phyloP scores from a whole-genome alignment of 805 yeast species.

The Isabelozyma pseudorhagii region DNA sequence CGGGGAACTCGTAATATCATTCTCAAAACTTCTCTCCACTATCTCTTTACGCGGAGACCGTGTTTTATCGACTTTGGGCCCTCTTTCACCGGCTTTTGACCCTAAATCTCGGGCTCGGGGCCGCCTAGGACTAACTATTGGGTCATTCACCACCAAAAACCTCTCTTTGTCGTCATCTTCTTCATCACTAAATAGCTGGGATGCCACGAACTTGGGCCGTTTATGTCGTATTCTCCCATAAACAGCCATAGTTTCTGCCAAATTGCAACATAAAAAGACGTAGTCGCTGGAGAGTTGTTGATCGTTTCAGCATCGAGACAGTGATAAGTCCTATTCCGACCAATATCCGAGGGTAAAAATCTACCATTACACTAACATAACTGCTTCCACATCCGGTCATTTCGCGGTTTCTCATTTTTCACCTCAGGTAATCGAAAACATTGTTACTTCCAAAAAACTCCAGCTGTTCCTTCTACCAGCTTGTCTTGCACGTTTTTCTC shows the following conservation, averaged over 20 bases:
- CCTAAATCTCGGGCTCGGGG: background rate
- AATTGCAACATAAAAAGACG: background rate
- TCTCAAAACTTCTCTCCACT: background rate
- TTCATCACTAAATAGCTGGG: slow-evolving; percentile 12
- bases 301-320: background rate
- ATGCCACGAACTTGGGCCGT: slow-evolving; percentile 1
- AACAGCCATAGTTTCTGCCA: slow-evolving; percentile 5
- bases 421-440: background rate
- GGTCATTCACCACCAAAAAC: background rate
- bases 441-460: too few species aligned
- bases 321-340: background rate
- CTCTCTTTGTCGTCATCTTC: slow-evolving; percentile 2
- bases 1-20: slow-evolving; percentile 17
- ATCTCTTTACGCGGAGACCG: slow-evolving; percentile 1
- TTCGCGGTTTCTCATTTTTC: background rate
- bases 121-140: background rate
- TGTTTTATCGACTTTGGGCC: background rate
- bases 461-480: too few species aligned
- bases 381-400: slow-evolving; percentile 1
- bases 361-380: background rate
- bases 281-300: background rate
- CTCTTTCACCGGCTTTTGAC: background rate
- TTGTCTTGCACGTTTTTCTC: background rate
- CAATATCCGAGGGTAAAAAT: background rate
- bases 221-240: slow-evolving; percentile 8